Evolutionary conservation across 352 stramenopile species (phyloP), one percentile per base, ranked within the genome.

Genomic region (Phytophthora capsici): DNA sequence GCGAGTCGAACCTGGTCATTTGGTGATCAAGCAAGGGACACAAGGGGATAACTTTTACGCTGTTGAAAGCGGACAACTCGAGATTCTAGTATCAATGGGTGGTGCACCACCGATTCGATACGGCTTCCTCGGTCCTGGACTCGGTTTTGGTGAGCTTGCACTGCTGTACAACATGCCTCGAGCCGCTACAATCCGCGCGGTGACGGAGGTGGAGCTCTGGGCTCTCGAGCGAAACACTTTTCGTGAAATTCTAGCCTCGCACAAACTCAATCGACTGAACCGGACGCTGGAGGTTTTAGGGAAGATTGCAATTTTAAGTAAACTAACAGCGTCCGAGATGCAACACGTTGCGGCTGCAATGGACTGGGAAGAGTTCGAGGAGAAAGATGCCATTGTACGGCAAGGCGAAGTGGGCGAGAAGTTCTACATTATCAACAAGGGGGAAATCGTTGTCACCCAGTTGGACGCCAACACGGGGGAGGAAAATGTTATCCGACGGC

Each of bases 141-240:
- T 88, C 68, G 86, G 91, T 5, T 99, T 99, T 78, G 97, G 97
- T 25, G 98, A 99, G 67, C 71, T 99, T 1, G 96, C 97, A 4
- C 74, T 99, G 43, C 82, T 99, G 62, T 99, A 98, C 75, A 98
- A 98, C 64, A 90, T 93, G 74, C 97, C 97, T 8, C 84, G 97
- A 49, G 96, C 97, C 2, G 97, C 97, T 7, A 98, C 95, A 64
- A 97, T 97, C 44, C 80, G 80, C 1, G 75, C 86, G 0, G 70
- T 86, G 20, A 82, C 77, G 0, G 76, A 84, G 16, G 82, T 87
- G 0, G 71, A 89, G 44, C 69, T 91, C 9, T 93, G 85, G 85
- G 81, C 79, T 0, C 72, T 93, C 1, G 85, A 93, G 41, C 82
- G 85, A 16, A 89, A 89, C 51, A 82, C 76, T 0, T 93, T 91